Conservation (phyloP, 2,329 filamentous ascomycete species). For the Penicillium occitanis region DNA sequence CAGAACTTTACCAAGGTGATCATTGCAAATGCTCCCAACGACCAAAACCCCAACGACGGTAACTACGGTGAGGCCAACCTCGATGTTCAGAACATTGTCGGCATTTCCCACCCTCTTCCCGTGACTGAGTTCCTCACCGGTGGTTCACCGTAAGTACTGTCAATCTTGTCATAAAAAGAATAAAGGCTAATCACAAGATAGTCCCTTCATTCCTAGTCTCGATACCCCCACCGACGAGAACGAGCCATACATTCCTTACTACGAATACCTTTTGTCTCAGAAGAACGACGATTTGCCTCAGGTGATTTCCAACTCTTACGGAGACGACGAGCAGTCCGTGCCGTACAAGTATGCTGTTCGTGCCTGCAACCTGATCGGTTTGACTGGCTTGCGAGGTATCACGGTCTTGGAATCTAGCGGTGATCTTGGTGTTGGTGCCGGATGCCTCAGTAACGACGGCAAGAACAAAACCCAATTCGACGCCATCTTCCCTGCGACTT, state of each 20-base stretch:
- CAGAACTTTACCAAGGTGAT: constrained; percentile 58
- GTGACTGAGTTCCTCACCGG: constrained; percentile 59
- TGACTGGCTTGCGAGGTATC: constrained; percentile 47
- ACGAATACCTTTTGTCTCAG: constrained; percentile 38
- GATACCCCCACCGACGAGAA: constrained; percentile 53
- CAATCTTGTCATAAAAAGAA: no score
- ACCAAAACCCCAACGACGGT: constrained; percentile 44
- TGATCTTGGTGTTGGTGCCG: constrained; percentile 31
- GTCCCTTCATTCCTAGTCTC: constrained; percentile 57
- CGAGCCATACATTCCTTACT: constrained; percentile 66
- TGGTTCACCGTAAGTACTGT: constrained; percentile 51
- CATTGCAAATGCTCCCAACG: constrained; percentile 57
- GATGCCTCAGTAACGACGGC: constrained; percentile 40
- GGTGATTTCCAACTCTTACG: constrained; percentile 59
- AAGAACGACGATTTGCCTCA: constrained; percentile 49
- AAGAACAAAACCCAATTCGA: constrained; percentile 47
- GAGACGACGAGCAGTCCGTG: constrained; percentile 55
- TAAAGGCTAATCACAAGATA: constrained; percentile 37
- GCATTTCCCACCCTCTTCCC: constrained; percentile 55
- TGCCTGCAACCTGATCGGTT: constrained; percentile 51
- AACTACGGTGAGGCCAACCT: constrained; percentile 60
- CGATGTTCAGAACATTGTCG: constrained; percentile 62
- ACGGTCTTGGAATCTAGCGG: constrained; percentile 35
- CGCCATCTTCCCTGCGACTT: constrained; percentile 52
- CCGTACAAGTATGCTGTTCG: constrained; percentile 55